These are phyloP conservation scores for Epichloe scottii DNA, from an alignment of 2,329 filamentous ascomycete species.

Conservation along the genomic window DNA sequence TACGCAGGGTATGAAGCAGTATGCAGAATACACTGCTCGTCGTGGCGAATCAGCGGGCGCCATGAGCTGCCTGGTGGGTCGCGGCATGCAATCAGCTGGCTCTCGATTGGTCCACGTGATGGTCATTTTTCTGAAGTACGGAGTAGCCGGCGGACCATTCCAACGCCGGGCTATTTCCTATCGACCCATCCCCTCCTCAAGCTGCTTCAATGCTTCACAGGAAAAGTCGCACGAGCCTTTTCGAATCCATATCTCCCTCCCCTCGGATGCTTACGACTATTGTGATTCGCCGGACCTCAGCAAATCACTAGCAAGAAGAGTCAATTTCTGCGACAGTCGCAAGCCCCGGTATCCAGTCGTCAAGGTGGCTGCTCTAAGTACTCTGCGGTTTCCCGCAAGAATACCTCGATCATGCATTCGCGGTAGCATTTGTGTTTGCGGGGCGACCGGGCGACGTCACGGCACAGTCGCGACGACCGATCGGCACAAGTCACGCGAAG, in stretches of 20 bases:
- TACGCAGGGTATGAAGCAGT: neutral
- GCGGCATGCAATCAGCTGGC: neutral
- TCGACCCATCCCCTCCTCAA: too few relatives aligned
- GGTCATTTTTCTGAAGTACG: neutral
- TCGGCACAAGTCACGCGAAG: slow-evolving; percentile 12
- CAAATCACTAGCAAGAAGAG: neutral
- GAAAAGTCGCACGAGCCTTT: too few relatives aligned
- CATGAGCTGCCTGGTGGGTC: too few relatives aligned
- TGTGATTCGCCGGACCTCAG: neutral
- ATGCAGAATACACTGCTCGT: neutral
- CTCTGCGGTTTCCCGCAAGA: slow-evolving; percentile 31
- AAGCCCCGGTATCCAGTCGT: slow-evolving; percentile 8
- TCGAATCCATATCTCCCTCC: neutral
- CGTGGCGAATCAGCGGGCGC: too few relatives aligned
- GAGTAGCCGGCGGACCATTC: neutral
- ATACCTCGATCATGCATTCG: slow-evolving; percentile 29
- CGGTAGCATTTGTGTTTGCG: slow-evolving; percentile 25
- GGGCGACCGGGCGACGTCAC: slow-evolving; percentile 24
- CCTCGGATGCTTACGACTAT: neutral
- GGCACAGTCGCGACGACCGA: slow-evolving; percentile 16
- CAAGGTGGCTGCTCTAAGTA: slow-evolving; percentile 25
- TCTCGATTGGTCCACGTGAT: slow-evolving; percentile 3
- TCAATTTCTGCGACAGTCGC: neutral
- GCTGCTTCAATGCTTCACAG: too few relatives aligned
- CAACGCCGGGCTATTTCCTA: neutral